Percentiles rank a stretch among this genome's conserved stretches.
Evolutionary conservation across 164 flowering plant species (phyloP).

Genomic region (Vitis riparia): DNA sequence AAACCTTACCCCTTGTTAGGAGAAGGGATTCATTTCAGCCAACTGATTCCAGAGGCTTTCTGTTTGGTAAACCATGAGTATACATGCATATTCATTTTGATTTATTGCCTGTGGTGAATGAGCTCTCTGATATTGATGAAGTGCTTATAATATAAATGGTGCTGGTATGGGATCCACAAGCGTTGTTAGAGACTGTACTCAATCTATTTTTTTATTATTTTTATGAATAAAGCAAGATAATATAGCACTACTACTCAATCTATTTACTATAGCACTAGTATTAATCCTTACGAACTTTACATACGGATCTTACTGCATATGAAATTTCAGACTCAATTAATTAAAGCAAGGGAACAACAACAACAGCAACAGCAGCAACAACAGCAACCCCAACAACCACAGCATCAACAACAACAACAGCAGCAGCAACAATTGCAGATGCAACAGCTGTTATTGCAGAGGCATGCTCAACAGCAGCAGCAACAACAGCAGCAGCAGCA

Average conservation of each 20-base stretch:
- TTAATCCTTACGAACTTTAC: background rate
- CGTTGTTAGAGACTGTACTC: background rate
- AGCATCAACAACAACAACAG: conserved; percentile 52
- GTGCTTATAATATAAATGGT: background rate
- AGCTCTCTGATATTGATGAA: background rate
- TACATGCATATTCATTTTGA: background rate
- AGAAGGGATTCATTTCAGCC: background rate
- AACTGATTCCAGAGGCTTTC: background rate
- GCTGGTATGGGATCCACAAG: background rate
- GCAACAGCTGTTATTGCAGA: conserved; percentile 60
- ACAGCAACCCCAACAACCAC: conserved; percentile 43
- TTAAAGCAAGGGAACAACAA: conserved; percentile 69
- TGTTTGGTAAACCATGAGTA: background rate
- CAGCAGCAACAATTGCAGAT: conserved; percentile 63
- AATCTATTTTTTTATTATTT: background rate
- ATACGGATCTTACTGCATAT: background rate
- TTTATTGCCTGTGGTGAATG: background rate
- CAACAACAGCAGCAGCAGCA: conserved; percentile 33
- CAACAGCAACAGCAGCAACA: conserved; percentile 47
- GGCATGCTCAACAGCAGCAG: conserved; percentile 64
- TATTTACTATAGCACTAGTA: no score
- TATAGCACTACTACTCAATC: background rate
- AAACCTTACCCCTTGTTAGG: background rate
- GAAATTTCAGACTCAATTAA: conserved; percentile 51
- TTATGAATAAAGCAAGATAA: background rate